Evolutionary conservation across 2,329 filamentous ascomycete species (phyloP), one percentile per base, ranked within the genome.

Genomic region (Fusarium cyanostomum): DNA sequence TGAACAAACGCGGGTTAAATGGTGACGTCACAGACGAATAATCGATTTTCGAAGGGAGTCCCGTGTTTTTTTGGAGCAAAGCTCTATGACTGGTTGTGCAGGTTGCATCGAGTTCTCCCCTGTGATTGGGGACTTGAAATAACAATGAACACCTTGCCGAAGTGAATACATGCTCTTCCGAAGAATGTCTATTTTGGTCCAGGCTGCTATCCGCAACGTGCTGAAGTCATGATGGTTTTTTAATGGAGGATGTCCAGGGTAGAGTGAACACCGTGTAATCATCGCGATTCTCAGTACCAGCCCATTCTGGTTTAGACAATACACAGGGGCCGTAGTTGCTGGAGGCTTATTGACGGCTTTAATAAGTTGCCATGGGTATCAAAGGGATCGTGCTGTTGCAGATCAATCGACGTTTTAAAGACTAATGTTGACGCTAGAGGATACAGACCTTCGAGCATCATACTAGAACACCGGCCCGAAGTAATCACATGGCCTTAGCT

Each of bases 1-100:
- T 50, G 62, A 66, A 41, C 15, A 37, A 28, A 38, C 39, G 45
- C 26, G 16, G 46, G 26, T 49, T 49, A 30, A 62, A 56, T 65
- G 57, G 62, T 65, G 62, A 65, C 62, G 62, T 65, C 62, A 65
- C 52, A 26, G 26, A 21, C 37, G 21, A 26, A 50, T 39, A 43
- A 56, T 56, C 35, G 34, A 46, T 30, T 46, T 38, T 34, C 26
- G 33, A 10, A 43, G 9, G 24, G 21, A 24, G 10, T 34, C 15
- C 28, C 10, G 28, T 9, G 28, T 33, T 15, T 24, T 33, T 15
- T 24, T 45, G 28, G 42, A 7, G 21, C 21, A 21, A 21, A 21
- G 21, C 21, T 21, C 21, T 4, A 21, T 21, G 21, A 21, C 4
- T 21, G 21, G 21, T 21, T 13, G 28, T 6, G 10, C 28, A 11